Percentiles rank a stretch among this genome's conserved stretches.
These are phyloP conservation scores for Blastobotrys malaysiensis DNA, from an alignment of 1,139 yeast species.

Conservation along the genomic window DNA sequence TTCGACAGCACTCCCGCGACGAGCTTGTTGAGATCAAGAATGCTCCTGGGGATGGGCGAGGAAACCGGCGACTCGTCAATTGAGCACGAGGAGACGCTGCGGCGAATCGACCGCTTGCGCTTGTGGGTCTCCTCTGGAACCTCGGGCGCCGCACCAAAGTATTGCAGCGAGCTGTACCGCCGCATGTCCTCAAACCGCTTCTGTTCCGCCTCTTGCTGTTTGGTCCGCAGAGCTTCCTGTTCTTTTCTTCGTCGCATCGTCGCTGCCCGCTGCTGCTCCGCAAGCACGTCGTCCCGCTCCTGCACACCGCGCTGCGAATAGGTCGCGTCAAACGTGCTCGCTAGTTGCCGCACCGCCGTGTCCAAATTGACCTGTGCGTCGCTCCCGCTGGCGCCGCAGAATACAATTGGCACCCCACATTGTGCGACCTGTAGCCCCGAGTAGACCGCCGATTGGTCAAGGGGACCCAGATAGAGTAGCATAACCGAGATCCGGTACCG, in stretches of 20 bases:
- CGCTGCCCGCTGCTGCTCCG: constrained; percentile 10
- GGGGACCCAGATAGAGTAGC: constrained; percentile 9
- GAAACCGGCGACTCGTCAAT: neutral
- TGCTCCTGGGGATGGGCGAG: constrained; percentile 12
- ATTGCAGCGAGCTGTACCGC: constrained; percentile 7
- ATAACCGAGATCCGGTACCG: constrained; percentile 4
- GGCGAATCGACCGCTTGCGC: constrained; percentile 1
- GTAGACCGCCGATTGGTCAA: neutral
- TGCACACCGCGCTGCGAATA: constrained; percentile 7
- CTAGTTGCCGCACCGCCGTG: constrained; percentile 1
- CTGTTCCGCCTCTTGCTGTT: constrained; percentile 5
- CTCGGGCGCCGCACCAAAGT: neutral
- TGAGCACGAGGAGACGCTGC: neutral
- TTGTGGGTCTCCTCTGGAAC: neutral
- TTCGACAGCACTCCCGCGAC: constrained; percentile 7
- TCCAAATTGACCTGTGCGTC: neutral
- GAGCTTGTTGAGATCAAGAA: constrained; percentile 13
- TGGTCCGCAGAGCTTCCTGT: constrained; percentile 1
- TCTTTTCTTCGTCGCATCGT: constrained; percentile 2
- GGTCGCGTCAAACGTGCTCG: constrained; percentile 3
- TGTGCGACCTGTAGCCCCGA: neutral
- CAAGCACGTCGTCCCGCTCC: constrained; percentile 3
- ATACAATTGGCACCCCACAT: neutral
- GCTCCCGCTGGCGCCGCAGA: neutral
- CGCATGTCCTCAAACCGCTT: constrained; percentile 5